Percentiles rank a stretch among this genome's conserved stretches.
phyloP scores from a whole-genome alignment of 129 eudicot genomes.

The Flaveria trinervia region DNA sequence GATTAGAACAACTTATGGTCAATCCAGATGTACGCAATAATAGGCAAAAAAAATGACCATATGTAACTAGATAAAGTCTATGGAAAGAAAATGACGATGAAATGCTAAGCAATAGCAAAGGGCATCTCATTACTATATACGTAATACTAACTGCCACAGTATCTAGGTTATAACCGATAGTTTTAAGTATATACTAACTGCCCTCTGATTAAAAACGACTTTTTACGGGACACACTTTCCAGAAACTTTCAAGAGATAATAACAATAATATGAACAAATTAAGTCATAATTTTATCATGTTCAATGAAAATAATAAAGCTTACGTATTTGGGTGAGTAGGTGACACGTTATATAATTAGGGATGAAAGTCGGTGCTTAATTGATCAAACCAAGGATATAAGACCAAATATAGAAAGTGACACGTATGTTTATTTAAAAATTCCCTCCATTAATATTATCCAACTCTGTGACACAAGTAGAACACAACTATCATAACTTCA shows the following conservation, averaged over 20 bases:
- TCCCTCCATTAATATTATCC: not conserved
- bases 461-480: not conserved
- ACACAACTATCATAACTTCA: conserved; percentile 1
- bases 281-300: not conserved
- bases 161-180: conserved; percentile 7
- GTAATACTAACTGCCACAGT: conserved; percentile 2
- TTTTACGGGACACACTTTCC: conserved; percentile 2
- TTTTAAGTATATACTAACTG: conserved; percentile 1
- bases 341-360: not conserved
- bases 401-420: conserved; percentile 15
- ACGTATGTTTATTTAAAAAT: conserved; percentile 2
- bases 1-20: conserved; percentile 17
- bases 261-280: not conserved
- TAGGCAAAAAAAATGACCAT: conserved; percentile 3
- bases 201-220: conserved; percentile 2
- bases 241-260: not conserved
- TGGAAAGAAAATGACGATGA: no score
- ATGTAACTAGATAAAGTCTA: not conserved
- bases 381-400: conserved; percentile 4
- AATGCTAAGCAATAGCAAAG: no score
- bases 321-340: not conserved
- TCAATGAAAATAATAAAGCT: not conserved
- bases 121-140: not conserved
- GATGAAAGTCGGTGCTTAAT: not conserved
- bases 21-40: conserved; percentile 19